A percentile compares a stretch with the other conserved stretches of the same genome.
phyloP scores from a whole-genome alignment of 1,284 basidiomycete species.

The Mixia osmundae region DNA sequence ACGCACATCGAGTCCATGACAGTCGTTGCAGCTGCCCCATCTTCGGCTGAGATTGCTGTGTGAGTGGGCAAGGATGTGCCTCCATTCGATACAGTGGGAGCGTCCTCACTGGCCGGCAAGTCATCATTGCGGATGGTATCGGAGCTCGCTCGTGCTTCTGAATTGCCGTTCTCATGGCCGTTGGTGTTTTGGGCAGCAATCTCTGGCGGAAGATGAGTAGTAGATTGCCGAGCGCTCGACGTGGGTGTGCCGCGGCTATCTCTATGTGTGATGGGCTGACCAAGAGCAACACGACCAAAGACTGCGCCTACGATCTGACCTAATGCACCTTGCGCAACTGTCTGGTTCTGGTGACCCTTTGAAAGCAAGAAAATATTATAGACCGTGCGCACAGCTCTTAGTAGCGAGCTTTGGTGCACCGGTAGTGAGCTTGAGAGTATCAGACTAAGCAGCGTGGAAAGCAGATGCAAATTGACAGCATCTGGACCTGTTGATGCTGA shows the following conservation, averaged over 20 bases:
- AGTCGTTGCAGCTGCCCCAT: too few species aligned
- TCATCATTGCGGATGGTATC: too few species aligned
- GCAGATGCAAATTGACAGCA: conserved; percentile 75
- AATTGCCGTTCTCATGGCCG: not conserved
- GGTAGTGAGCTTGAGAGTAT: conserved; percentile 43
- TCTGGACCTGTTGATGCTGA: conserved; percentile 30
- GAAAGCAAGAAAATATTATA: conserved; percentile 89
- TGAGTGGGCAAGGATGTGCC: too few species aligned
- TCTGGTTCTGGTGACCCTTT: conserved; percentile 70
- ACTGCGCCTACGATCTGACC: conserved; percentile 94
- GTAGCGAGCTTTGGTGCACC: conserved; percentile 75
- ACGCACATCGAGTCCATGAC: too few species aligned
- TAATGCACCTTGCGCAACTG: conserved; percentile 83
- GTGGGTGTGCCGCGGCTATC: too few species aligned
- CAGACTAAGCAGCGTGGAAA: conserved; percentile 71
- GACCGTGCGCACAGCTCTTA: conserved; percentile 84
- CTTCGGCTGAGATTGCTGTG: too few species aligned
- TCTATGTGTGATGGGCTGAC: too few species aligned
- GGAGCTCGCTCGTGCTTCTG: too few species aligned
- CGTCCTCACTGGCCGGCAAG: too few species aligned
- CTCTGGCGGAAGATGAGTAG: not conserved
- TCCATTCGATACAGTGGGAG: too few species aligned
- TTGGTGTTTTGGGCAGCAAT: not conserved
- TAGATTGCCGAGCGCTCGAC: not conserved
- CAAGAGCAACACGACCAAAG: conserved; percentile 41